phyloP scores from a whole-genome alignment of 75 land plant genomes.

The Ceratopteris richardii region DNA sequence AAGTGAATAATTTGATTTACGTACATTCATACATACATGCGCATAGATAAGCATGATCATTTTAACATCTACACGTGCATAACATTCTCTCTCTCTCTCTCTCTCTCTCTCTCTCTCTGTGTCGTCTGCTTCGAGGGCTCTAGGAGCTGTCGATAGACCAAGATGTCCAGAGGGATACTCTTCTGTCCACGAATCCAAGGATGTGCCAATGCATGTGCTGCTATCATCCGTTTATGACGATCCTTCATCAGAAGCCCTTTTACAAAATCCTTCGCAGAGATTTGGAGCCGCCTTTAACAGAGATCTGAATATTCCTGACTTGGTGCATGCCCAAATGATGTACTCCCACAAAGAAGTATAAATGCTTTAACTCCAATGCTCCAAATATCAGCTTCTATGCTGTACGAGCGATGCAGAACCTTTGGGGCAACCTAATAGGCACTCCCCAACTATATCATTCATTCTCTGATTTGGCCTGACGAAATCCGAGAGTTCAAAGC shows the following conservation, averaged over 20 bases:
- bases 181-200: constrained; percentile 76
- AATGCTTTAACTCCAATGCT: constrained; percentile 91
- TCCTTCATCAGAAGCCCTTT: constrained; percentile 49
- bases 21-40: no score
- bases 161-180: constrained; percentile 71
- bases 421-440: constrained; percentile 35
- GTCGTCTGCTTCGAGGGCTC: no score
- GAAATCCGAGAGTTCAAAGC: constrained; percentile 90
- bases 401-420: no score
- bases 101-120: no score
- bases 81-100: no score
- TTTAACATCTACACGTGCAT: no score
- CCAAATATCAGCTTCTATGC: constrained; percentile 92
- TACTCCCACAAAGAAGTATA: constrained; percentile 84
- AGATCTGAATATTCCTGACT: constrained; percentile 75
- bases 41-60: no score
- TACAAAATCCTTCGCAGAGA: constrained; percentile 60
- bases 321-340: constrained; percentile 96
- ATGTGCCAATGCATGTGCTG: constrained; percentile 60
- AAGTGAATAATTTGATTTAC: no score
- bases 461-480: constrained; percentile 92
- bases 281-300: constrained; percentile 54
- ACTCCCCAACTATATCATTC: constrained; percentile 75
- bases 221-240: constrained; percentile 47
- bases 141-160: constrained; percentile 58